These are phyloP conservation scores for Phanerochaete carnosa DNA, from an alignment of 768 basidiomycete species.

Conservation along the genomic window DNA sequence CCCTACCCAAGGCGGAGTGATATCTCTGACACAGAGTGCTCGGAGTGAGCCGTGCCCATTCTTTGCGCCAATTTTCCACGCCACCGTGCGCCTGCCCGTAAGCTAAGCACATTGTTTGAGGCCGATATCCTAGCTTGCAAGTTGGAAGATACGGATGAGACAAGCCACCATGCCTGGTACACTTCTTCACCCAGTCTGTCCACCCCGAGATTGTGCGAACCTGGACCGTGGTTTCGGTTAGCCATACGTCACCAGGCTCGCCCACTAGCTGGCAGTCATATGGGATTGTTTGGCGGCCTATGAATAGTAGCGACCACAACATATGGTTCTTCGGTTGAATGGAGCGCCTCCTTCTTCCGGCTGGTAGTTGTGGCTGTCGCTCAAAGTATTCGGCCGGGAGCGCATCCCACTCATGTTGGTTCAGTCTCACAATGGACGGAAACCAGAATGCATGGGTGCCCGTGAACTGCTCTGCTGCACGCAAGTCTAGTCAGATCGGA, in stretches of 20 bases:
- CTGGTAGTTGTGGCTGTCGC: not conserved
- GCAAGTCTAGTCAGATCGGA: not conserved
- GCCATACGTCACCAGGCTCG: not conserved
- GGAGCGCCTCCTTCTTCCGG: too few species aligned
- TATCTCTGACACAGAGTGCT: not conserved
- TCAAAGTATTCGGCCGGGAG: not conserved
- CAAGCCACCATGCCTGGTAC: not conserved
- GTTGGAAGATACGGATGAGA: not conserved
- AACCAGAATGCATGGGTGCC: not conserved
- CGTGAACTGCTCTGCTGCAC: not conserved
- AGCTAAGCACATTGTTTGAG: not conserved
- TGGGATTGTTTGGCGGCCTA: not conserved
- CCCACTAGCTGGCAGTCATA: not conserved
- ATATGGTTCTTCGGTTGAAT: too few species aligned
- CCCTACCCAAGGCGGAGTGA: not conserved
- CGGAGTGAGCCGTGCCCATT: not conserved
- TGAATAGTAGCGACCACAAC: not conserved
- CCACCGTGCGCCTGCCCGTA: not conserved
- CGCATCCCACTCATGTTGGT: not conserved
- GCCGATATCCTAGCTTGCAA: not conserved
- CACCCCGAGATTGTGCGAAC: not conserved
- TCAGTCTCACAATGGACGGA: not conserved
- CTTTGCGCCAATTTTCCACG: not conserved
- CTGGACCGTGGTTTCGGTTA: not conserved
- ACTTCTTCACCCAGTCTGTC: not conserved